These are phyloP conservation scores for Lizonia empirigonia DNA, from an alignment of 2,329 filamentous ascomycete species.

Conservation along the genomic window DNA sequence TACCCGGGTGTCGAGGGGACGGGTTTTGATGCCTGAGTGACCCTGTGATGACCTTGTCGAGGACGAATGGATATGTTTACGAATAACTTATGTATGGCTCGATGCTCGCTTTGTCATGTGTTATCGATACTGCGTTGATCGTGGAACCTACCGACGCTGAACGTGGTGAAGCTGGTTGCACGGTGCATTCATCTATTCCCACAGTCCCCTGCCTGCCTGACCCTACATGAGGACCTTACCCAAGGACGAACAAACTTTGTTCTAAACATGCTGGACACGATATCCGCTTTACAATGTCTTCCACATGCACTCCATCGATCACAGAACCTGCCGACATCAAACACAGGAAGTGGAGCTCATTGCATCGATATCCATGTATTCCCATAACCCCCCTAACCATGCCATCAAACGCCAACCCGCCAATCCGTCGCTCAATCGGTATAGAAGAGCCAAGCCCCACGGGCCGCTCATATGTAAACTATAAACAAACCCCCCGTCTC, in stretches of 20 bases:
- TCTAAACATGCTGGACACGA: no score
- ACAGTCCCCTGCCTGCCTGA: no score
- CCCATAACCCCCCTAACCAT: no score
- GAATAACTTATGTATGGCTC: no score
- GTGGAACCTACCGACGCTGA: not conserved
- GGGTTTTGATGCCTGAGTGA: not conserved
- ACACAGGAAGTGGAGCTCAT: no score
- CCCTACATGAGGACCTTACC: no score
- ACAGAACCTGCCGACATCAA: not conserved
- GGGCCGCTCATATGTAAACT: not conserved
- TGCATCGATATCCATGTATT: not conserved
- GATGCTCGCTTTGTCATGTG: not conserved
- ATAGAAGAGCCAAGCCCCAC: conserved; percentile 9
- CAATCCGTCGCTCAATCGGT: conserved; percentile 9
- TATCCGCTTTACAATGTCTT: not conserved
- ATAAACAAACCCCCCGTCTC: not conserved
- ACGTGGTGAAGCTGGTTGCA: not conserved
- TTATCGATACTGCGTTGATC: not conserved
- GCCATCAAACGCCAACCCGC: not conserved
- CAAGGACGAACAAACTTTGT: no score
- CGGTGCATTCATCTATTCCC: not conserved
- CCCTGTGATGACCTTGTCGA: conserved; percentile 27
- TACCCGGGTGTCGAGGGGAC: conserved; percentile 6
- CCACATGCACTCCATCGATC: not conserved
- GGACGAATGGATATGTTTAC: conserved; percentile 11